Evolutionary conservation across 1,284 basidiomycete species (phyloP).

Genomic region (Apiotrichum sp.): DNA sequence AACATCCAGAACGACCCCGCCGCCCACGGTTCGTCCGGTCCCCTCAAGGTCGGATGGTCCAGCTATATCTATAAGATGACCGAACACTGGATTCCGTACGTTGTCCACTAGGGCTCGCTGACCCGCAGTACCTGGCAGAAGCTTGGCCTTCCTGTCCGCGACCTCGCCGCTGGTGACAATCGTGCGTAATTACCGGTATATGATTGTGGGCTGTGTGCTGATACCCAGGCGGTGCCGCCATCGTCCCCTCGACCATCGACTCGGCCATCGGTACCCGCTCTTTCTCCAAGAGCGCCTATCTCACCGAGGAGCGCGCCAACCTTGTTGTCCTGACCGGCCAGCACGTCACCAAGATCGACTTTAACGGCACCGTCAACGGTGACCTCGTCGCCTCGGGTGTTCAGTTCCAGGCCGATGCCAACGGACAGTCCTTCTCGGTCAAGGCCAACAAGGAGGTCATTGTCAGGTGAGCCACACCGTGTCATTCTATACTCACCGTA

Average conservation of each 20-base stretch:
- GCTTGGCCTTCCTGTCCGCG: constrained; percentile 52
- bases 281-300: constrained; percentile 61
- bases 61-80: constrained; percentile 51
- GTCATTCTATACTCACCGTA: background rate
- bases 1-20: constrained; percentile 44
- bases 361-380: constrained; percentile 51
- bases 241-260: constrained; percentile 61
- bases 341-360: constrained; percentile 59
- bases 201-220: no score
- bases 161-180: constrained; percentile 27
- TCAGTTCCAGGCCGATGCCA: constrained; percentile 51
- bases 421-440: constrained; percentile 19
- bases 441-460: constrained; percentile 13
- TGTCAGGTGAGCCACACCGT: background rate
- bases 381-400: constrained; percentile 56
- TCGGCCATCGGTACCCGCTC: constrained; percentile 59
- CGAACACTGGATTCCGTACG: constrained; percentile 53
- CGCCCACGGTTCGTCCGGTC: constrained; percentile 51
- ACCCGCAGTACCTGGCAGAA: constrained; percentile 36
- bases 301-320: constrained; percentile 57
- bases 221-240: constrained; percentile 28
- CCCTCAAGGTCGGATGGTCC: constrained; percentile 47
- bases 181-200: background rate
- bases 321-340: constrained; percentile 55
- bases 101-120: background rate